Evolutionary conservation across 306 rosid genomes (phyloP).

Genomic region (Cotoneaster glaucophyllus): DNA sequence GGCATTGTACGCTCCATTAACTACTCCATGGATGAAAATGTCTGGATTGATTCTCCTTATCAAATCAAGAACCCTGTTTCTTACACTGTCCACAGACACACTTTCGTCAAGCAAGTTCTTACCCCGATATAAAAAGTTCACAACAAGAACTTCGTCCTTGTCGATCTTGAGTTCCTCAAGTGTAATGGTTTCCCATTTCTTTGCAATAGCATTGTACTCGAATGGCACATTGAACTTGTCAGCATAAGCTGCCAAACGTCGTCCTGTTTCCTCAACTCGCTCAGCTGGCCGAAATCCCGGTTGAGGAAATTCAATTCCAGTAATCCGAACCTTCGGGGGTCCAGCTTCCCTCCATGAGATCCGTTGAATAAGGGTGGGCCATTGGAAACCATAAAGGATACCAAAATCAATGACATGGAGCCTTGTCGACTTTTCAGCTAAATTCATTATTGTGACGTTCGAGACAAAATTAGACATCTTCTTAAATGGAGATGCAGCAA

Average conservation of each 20-base stretch:
- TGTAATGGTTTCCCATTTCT: conserved; percentile 74
- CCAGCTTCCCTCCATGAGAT: conserved; percentile 50
- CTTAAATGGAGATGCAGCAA: conserved; percentile 87
- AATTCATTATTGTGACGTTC: conserved; percentile 44
- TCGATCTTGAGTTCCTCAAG: conserved; percentile 85
- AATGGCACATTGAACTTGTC: conserved; percentile 64
- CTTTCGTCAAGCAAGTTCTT: conserved; percentile 87
- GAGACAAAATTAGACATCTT: conserved; percentile 62
- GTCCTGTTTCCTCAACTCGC: conserved; percentile 82
- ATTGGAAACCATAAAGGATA: conserved; percentile 90
- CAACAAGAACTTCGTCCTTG: conserved; percentile 58
- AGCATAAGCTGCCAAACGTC: conserved; percentile 75
- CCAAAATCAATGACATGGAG: conserved; percentile 88
- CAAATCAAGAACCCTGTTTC: conserved; percentile 58
- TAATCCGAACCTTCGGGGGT: conserved; percentile 77
- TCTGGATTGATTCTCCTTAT: conserved; percentile 68
- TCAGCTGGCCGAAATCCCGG: conserved; percentile 97
- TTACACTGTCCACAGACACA: conserved; percentile 60
- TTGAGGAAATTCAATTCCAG: conserved; percentile 92
- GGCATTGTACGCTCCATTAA: conserved; percentile 84
- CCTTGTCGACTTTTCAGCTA: conserved; percentile 34
- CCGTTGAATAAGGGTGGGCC: conserved; percentile 86
- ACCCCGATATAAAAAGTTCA: conserved; percentile 65
- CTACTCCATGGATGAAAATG: conserved; percentile 65
- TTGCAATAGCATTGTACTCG: conserved; percentile 78